Base-by-base conservation (phyloP, 2,329 filamentous ascomycete genomes). In the Calonectria henricotiae region DNA sequence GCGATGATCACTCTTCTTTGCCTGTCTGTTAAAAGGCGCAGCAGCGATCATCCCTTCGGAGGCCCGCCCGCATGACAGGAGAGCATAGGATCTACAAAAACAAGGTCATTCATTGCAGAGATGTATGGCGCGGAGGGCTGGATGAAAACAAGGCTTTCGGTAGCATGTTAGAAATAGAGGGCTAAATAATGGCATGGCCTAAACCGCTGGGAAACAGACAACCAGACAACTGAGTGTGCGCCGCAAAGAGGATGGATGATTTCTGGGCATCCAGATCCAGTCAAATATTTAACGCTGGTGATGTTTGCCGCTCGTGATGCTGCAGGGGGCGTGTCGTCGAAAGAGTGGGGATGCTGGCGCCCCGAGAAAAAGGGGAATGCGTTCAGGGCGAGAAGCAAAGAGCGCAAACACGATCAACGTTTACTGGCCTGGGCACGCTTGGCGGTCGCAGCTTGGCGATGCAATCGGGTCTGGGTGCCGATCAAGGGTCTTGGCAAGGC, bases 381-480 rank as follows among this genome's bases (percentile, higher is more conserved):
- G 20, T 17, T 25, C 51, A n/a, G 35, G 23, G 23, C 15, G 43
- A 32, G 8, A 32, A 39, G 32, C 54, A 51, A 13, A 30, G n/a
- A 2, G 30, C 47, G 7, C 17, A 62, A 46, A 41, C 23, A 51
- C 15, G 35, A 58, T 41, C 32, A 47, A 44, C 30, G 15, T 37
- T n/a, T 6, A 37, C 47, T 30, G 37, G 20, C 41, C 32, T 46
- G 47, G 41, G 61, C 43, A 49, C 46, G 58, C 76, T 77, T 76
- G 74, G 76, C 75, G 72, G 64, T 47, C 62, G 51, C 54, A 68
- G 46, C 72, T 72, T 75, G 71, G 73, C 67, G 62, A 71, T 65
- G 62, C 54, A 71, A 78, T 78, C 76, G 76, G 74, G 75, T 73
- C 43, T 60, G 46, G 70, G 67, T 78, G 76, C 76, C 75, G 76